These are phyloP conservation scores for Cercis canadensis DNA, from an alignment of 306 rosid species.

Conservation along the genomic window DNA sequence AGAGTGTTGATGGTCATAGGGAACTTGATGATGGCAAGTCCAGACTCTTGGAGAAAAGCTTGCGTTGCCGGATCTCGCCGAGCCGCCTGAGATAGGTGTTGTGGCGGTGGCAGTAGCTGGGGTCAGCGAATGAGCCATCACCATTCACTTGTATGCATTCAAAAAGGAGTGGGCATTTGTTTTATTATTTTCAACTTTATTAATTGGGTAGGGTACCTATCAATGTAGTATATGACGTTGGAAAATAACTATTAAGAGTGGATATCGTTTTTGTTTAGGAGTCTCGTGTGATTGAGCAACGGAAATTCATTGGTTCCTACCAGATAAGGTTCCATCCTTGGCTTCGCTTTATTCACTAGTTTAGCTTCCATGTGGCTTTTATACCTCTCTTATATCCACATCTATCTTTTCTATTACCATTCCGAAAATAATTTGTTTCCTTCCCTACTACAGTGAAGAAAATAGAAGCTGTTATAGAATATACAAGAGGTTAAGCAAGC, in stretches of 20 bases:
- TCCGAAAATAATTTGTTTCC: no score
- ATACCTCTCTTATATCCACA: background rate
- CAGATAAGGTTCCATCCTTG: conserved; percentile 64
- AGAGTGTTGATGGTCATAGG: background rate
- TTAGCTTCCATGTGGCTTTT: background rate
- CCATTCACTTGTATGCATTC: background rate
- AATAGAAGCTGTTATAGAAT: no score
- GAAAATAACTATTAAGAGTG: conserved; percentile 16
- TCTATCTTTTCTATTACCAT: no score
- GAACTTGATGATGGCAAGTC: conserved; percentile 30
- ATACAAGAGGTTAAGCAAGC: no score
- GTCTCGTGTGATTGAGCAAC: conserved; percentile 19
- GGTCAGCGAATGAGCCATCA: conserved; percentile 64
- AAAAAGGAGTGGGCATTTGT: background rate
- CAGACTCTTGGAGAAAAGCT: conserved; percentile 15
- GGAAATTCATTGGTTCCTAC: conserved; percentile 59
- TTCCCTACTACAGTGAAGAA: no score
- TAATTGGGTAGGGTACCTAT: no score
- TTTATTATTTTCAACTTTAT: background rate
- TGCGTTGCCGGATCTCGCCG: conserved; percentile 26
- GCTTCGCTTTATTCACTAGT: background rate
- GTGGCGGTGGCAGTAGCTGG: conserved; percentile 50
- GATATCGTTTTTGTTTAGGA: conserved; percentile 36
- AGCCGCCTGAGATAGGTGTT: conserved; percentile 35
- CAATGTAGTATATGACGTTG: background rate